These are phyloP conservation scores for Cantharellus cinnabarinus DNA, from an alignment of 768 basidiomycete genomes.

Conservation along the genomic window DNA sequence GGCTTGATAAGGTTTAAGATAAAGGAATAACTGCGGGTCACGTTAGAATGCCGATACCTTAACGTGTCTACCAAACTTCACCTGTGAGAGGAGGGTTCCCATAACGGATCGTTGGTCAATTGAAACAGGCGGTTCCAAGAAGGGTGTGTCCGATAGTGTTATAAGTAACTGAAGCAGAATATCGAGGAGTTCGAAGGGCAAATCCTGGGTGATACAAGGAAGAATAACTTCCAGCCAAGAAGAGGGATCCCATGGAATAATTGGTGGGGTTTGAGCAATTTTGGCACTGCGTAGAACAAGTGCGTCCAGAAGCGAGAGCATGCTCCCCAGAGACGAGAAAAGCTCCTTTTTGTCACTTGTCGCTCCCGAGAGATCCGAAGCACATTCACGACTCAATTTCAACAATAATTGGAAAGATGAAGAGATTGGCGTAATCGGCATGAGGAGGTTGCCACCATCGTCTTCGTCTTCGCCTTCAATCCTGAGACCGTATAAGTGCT, in stretches of 20 bases:
- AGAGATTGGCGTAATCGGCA: no score
- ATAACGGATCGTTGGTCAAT: slow-evolving; percentile 38
- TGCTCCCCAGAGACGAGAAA: no score
- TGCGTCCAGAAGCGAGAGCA: no score
- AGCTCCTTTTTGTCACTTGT: no score
- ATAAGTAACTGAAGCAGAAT: slow-evolving; percentile 36
- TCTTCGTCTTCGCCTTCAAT: background rate
- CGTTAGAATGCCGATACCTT: slow-evolving; percentile 1
- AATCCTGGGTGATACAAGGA: slow-evolving; percentile 8
- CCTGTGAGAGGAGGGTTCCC: slow-evolving; percentile 4
- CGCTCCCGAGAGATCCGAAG: no score
- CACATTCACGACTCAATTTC: no score
- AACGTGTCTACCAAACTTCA: background rate
- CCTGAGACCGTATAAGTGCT: background rate
- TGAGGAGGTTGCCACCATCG: no score
- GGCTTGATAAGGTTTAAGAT: slow-evolving; percentile 42
- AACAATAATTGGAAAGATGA: no score
- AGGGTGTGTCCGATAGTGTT: slow-evolving; percentile 29
- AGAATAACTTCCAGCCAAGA: background rate
- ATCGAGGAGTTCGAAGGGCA: slow-evolving; percentile 51
- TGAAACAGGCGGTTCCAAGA: slow-evolving; percentile 30
- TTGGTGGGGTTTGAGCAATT: no score
- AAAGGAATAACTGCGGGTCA: slow-evolving; percentile 37
- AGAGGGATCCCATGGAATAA: background rate
- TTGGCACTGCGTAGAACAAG: no score